Conservation (phyloP, 306 rosid genomes). For the Quercus agrifolia region DNA sequence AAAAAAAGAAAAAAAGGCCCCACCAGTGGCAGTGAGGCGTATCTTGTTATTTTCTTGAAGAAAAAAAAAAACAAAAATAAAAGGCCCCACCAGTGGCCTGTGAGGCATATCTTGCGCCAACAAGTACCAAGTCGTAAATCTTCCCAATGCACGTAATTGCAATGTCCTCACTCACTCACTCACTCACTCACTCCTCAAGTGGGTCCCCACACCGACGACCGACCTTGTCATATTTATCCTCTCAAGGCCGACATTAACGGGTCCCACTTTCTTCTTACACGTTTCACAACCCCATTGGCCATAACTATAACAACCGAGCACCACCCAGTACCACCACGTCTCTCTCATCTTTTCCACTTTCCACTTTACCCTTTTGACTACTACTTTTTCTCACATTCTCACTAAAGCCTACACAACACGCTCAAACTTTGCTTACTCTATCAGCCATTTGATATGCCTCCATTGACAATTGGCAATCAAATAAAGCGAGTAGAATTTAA, state of each 20-base stretch:
- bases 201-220: conserved; percentile 42
- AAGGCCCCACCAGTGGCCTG: neutral
- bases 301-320: neutral
- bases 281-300: conserved; percentile 29
- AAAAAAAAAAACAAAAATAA: too few species aligned
- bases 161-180: conserved; percentile 10
- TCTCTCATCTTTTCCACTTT: conserved; percentile 11
- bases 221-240: conserved; percentile 22
- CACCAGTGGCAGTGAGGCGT: too few species aligned
- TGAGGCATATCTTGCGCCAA: conserved; percentile 7
- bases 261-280: conserved; percentile 35
- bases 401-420: neutral
- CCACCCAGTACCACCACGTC: conserved; percentile 1
- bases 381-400: neutral
- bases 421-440: neutral
- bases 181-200: neutral
- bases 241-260: conserved; percentile 30
- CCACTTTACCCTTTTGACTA: conserved; percentile 14
- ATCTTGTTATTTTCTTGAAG: too few species aligned
- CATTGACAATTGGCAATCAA: neutral
- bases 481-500: neutral
- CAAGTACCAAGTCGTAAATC: conserved; percentile 8
- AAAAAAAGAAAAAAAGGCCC: too few species aligned
- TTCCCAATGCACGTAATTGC: neutral
- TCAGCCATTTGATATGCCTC: too few species aligned